Evolutionary conservation across 73 alveolate species (phyloP).

Genomic region (Symbiodinium natans): DNA sequence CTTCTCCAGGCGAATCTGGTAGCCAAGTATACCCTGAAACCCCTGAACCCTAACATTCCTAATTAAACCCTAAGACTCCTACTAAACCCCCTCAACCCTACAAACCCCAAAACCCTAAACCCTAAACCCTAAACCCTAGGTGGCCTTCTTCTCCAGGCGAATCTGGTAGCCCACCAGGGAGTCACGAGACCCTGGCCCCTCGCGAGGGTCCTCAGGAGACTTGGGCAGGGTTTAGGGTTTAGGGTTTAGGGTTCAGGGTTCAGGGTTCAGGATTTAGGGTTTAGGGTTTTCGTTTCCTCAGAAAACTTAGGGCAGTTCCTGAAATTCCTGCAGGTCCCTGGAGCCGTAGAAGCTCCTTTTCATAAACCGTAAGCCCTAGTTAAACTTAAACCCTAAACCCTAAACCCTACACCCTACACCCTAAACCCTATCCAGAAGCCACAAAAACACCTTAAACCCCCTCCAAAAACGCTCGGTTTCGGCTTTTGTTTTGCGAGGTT

Average conservation of each 20-base stretch:
- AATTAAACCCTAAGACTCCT: background rate
- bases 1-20: too few relatives aligned
- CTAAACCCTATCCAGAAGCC: background rate
- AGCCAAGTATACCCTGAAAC: too few relatives aligned
- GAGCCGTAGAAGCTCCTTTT: too few relatives aligned
- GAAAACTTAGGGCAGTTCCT: too few relatives aligned
- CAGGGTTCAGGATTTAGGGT: too few relatives aligned
- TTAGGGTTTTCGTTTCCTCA: too few relatives aligned
- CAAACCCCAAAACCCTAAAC: background rate
- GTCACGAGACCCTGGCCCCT: slow-evolving; percentile 60
- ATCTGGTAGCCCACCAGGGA: slow-evolving; percentile 85
- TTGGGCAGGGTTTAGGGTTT: background rate
- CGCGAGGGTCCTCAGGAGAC: slow-evolving; percentile 36
- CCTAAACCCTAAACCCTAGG: background rate
- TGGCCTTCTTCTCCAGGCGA: slow-evolving; percentile 74
- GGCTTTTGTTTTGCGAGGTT: too few relatives aligned
- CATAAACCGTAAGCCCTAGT: background rate
- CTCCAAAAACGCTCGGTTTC: too few relatives aligned
- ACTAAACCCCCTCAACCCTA: background rate
- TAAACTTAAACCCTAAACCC: background rate
- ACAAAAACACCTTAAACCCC: background rate
- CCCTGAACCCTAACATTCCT: background rate
- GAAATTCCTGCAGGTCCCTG: too few relatives aligned
- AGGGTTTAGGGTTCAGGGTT: too few relatives aligned
- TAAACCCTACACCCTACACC: background rate